These are phyloP conservation scores for Microthlaspi erraticum DNA, from an alignment of 345 rosid genomes.

Conservation along the genomic window DNA sequence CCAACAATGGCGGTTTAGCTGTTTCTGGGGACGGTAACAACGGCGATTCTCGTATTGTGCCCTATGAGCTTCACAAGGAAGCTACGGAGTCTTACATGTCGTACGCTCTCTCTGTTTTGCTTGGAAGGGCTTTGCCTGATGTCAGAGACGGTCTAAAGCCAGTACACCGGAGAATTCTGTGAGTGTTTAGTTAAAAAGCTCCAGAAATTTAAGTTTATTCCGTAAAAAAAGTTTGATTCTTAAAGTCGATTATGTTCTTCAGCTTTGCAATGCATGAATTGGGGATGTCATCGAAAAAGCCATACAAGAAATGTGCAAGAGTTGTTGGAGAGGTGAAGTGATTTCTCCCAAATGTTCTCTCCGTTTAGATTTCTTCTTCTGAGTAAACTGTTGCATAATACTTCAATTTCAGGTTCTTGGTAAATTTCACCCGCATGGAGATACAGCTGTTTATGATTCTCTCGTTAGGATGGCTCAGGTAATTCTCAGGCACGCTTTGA, in stretches of 20 bases:
- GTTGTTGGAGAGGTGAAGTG: conserved; percentile 91
- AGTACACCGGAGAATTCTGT: conserved; percentile 89
- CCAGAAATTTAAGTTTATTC: neutral
- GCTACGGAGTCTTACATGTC: conserved; percentile 91
- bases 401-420: conserved; percentile 74
- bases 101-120: conserved; percentile 90
- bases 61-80: conserved; percentile 82
- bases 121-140: conserved; percentile 94
- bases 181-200: conserved; percentile 35
- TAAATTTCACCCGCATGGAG: conserved; percentile 98
- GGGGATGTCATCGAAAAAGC: conserved; percentile 86
- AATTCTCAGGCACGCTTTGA: conserved; percentile 4
- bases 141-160: conserved; percentile 96
- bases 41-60: conserved; percentile 54
- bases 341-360: neutral
- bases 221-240: neutral
- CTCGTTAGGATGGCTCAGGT: conserved; percentile 99
- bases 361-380: conserved; percentile 1
- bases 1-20: conserved; percentile 56
- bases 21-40: conserved; percentile 44
- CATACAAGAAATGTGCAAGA: conserved; percentile 97
- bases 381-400: conserved; percentile 9
- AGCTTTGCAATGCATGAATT: conserved; percentile 97
- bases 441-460: conserved; percentile 89
- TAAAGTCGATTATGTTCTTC: conserved; percentile 27